Base-by-base conservation (phyloP, 352 stramenopile genomes). In the Phytophthora pinifolia region DNA sequence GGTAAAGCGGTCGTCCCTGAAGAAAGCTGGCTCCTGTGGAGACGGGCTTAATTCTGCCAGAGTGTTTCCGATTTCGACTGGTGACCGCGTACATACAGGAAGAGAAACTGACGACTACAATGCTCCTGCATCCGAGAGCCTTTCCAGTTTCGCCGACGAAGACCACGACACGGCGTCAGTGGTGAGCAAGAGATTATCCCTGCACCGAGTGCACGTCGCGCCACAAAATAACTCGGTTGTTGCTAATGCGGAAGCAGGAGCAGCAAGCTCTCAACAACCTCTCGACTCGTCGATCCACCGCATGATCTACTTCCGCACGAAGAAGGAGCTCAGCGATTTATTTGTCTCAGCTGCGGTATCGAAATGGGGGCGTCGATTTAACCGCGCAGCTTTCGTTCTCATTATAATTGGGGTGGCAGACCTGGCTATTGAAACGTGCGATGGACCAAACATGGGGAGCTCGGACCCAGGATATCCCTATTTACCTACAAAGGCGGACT, bases 361-460 rank as follows among this genome's bases (percentile, higher is more conserved):
- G 1, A 15, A 66, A 10, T 74, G 68, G 48, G 52, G 58, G 0
- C 66, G 64, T 34, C 54, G 76, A 4, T 59, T 83, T 5, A 65
- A 86, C 18, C 58, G 64, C 9, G n/a, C 70, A 3, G 63, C 83
- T 6, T 87, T 86, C 49, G 34, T 81, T 27, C 61, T 71, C 32
- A 88, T 90, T 42, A 45, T 88, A 12, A 4, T 84, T 12, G 82
- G 75, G 33, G 75, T 78, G 35, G 46, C 35, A 1, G 39, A 68
- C 10, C 62, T 90, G n/a, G 74, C 77, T 8, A 62, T 82, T 6
- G 61, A 86, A 55, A 90, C 79, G 6, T 88, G 75, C 27, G 79
- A 90, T 38, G 83, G 83, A 0, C 63, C 68, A 9, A 85, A 87
- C 47, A 53, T 70, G 32, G 61, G 50, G 12, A 78, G 73, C 6